Evolutionary conservation across 2,329 filamentous ascomycete genomes (phyloP), one percentile per base, ranked within the genome.

Genomic region (Pseudogymnoascus verrucosus): DNA sequence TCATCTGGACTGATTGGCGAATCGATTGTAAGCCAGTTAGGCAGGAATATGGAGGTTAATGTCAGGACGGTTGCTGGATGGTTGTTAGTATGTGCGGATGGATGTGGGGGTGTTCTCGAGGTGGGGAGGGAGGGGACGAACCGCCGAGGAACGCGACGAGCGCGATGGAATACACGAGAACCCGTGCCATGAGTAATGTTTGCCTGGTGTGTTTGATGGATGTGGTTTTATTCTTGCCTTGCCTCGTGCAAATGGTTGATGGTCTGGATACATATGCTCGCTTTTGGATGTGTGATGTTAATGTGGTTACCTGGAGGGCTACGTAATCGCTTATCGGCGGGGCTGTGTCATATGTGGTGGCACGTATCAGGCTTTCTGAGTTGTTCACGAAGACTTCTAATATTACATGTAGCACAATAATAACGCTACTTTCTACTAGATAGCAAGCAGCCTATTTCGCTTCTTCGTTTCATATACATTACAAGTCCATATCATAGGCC

Each of bases 21-120:
- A 47, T 81, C 77, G 74, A 84, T 91, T 63, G 82, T 81, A 61
- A 92, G 78, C 90, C 90, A 95, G 75, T 84, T 79, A 14, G 90
- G 88, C 57, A 88, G 80, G 65, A 84, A 77, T 68, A 91, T 89
- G 63, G 89, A 84, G 42, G 84, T 80, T 62, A 93, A 79, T 23
- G 89, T 90, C 81, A 92, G 84, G 66, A 82, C 82, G 31, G 87
- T 89, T 64, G 88, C 89, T 91, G 61, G 57, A 62, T 57, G 54
- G 44, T 37, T 59, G 51, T 67, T 42, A 51, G 37, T 26, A 65
- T 12, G 62, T 62, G 23, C 64, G 12, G 37, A 57, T 36, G 4
- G 44, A 57, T 60, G 44, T 37, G 36, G 11, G 42, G 34, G 34
- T 19, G 28, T 39, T 37, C 21, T 34, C 26, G 61, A 31, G n/a